Evolutionary conservation across 73 alveolate species (phyloP).

Genomic region (Effrenium voratum): DNA sequence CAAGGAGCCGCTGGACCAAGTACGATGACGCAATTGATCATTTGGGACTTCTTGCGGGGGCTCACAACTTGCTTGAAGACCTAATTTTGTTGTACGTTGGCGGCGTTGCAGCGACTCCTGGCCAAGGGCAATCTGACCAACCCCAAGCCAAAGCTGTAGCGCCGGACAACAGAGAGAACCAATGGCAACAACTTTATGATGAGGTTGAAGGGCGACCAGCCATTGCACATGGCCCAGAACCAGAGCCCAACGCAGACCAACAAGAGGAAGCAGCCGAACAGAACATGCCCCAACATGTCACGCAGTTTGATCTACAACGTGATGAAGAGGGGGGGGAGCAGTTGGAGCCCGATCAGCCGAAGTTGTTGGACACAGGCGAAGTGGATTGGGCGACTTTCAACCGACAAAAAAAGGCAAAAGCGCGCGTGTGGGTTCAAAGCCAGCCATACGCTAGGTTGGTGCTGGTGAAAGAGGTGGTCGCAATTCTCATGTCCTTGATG

Average conservation of each 20-base stretch:
- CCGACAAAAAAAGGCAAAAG: background rate
- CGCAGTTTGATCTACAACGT: background rate
- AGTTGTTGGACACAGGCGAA: background rate
- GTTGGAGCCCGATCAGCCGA: background rate
- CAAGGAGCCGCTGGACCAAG: constrained; percentile 20
- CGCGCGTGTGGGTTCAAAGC: background rate
- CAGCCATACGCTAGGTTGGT: background rate
- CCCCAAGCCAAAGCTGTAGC: background rate
- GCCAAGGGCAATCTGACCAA: no score
- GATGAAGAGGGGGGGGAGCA: background rate
- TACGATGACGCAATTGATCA: background rate
- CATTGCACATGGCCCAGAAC: background rate
- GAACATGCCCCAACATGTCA: background rate
- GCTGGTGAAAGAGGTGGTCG: background rate
- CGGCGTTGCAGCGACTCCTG: no score
- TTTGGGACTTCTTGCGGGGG: background rate
- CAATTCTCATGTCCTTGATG: background rate
- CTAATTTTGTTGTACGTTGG: background rate
- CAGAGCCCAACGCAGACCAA: background rate
- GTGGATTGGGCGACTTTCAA: background rate
- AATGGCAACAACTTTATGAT: background rate
- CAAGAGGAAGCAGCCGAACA: background rate
- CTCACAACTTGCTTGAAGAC: constrained; percentile 2
- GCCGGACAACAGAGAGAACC: background rate
- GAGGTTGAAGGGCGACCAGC: background rate